Evolutionary conservation across 768 basidiomycete genomes (phyloP).

Genomic region (Multifurca ochricompacta): DNA sequence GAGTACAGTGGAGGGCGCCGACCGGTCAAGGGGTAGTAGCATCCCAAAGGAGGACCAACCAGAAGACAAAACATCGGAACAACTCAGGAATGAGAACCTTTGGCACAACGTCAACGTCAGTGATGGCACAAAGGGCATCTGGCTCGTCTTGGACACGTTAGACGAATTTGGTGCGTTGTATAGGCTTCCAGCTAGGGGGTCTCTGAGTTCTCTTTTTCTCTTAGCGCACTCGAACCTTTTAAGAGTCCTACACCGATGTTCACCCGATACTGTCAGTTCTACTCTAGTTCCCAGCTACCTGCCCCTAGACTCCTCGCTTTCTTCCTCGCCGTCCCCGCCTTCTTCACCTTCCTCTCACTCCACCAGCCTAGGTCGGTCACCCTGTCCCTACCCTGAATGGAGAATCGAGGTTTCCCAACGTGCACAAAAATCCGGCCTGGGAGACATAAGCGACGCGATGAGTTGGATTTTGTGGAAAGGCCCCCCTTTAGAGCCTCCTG

Average conservation of each 20-base stretch:
- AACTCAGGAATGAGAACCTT: not conserved
- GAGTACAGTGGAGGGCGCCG: not conserved
- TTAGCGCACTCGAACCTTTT: slow-evolving; percentile 16
- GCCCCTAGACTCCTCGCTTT: not conserved
- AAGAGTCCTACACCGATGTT: slow-evolving; percentile 19
- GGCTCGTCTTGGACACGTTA: slow-evolving; percentile 19
- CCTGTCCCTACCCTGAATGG: slow-evolving; percentile 25
- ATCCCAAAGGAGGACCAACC: slow-evolving; percentile 2
- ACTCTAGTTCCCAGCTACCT: slow-evolving; percentile 14
- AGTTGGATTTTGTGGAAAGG: slow-evolving; percentile 12
- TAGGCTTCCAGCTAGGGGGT: not conserved
- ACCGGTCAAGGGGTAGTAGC: not conserved
- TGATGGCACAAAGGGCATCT: slow-evolving; percentile 17
- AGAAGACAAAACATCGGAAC: slow-evolving; percentile 4
- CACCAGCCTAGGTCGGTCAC: not conserved
- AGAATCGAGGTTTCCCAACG: slow-evolving; percentile 19
- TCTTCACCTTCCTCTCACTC: not conserved
- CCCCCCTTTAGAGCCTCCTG: not conserved
- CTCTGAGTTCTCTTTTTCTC: not conserved
- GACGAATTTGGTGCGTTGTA: slow-evolving; percentile 11
- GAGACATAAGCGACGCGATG: slow-evolving; percentile 18
- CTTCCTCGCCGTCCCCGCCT: slow-evolving; percentile 1
- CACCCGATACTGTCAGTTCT: slow-evolving; percentile 9
- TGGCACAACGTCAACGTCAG: slow-evolving; percentile 10
- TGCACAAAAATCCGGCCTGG: slow-evolving; percentile 22